Percentiles rank a stretch among this genome's conserved stretches.
Evolutionary conservation across 352 stramenopile species (phyloP).

Genomic region (Phytophthora podocarpi): DNA sequence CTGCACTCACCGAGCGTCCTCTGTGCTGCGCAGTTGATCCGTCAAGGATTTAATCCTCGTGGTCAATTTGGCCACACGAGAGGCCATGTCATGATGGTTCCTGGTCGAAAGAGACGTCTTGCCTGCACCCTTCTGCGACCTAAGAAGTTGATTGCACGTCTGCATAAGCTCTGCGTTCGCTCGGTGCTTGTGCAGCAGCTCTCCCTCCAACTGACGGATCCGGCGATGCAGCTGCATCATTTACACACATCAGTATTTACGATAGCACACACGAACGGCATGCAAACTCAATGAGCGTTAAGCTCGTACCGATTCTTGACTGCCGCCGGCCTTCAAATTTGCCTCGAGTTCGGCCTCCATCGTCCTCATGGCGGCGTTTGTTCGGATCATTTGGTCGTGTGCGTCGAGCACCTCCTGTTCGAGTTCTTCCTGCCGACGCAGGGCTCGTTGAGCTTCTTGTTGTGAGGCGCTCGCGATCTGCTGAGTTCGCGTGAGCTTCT

Average conservation of each 20-base stretch:
- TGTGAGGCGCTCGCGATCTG: constrained; percentile 29
- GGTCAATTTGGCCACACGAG: constrained; percentile 13
- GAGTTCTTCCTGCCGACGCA: constrained; percentile 33
- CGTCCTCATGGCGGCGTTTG: constrained; percentile 46
- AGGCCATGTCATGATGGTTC: constrained; percentile 6
- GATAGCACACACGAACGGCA: no score
- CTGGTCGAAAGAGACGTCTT: constrained; percentile 3
- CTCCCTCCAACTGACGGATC: constrained; percentile 49
- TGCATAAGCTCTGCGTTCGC: constrained; percentile 39
- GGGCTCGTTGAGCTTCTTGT: constrained; percentile 25
- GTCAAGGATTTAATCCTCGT: constrained; percentile 34
- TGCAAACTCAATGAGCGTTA: no score
- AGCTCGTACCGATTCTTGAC: constrained; percentile 13
- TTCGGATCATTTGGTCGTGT: constrained; percentile 57
- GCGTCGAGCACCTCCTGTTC: constrained; percentile 42
- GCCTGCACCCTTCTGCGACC: constrained; percentile 5
- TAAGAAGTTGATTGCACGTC: constrained; percentile 35
- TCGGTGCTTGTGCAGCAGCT: constrained; percentile 43
- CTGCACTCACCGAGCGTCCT: constrained; percentile 43
- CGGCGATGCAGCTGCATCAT: constrained; percentile 40
- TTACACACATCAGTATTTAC: neutral
- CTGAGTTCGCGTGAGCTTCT: constrained; percentile 28
- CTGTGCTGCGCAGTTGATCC: constrained; percentile 40
- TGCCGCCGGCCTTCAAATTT: constrained; percentile 21
- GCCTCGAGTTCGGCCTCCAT: constrained; percentile 56